Conservation (phyloP, 2,329 filamentous ascomycete species). For the Xylariaceae sp. region DNA sequence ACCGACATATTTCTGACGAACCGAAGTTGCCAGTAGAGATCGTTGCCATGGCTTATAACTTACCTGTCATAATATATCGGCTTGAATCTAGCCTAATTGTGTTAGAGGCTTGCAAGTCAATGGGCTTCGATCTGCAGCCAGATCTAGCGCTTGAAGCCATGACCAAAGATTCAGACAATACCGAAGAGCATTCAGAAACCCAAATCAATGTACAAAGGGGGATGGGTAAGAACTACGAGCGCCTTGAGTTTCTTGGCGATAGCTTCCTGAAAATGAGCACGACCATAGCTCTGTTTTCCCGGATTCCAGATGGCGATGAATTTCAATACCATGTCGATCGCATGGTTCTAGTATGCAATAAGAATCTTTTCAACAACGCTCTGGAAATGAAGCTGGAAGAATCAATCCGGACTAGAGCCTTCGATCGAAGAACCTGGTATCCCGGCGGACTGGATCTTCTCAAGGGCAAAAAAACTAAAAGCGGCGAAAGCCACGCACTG, state of each 20-base stretch:
- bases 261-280: constrained; percentile 95
- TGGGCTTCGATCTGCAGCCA: constrained; percentile 62
- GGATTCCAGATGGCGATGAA: constrained; percentile 73
- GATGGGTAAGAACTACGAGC: constrained; percentile 89
- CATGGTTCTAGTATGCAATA: constrained; percentile 88
- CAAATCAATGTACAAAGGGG: constrained; percentile 64
- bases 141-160: constrained; percentile 78
- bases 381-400: constrained; percentile 61
- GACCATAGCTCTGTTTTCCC: constrained; percentile 77
- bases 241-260: constrained; percentile 89
- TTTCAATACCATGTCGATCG: constrained; percentile 85
- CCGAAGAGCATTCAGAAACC: constrained; percentile 64
- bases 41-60: constrained; percentile 68
- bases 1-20: constrained; percentile 20
- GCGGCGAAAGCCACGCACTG: constrained; percentile 58
- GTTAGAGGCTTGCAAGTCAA: constrained; percentile 63
- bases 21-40: constrained; percentile 61
- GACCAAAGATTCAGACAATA: constrained; percentile 88
- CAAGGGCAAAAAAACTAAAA: constrained; percentile 62
- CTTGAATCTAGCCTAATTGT: constrained; percentile 79
- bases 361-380: constrained; percentile 78
- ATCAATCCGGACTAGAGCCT: constrained; percentile 77
- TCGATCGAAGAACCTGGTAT: constrained; percentile 84
- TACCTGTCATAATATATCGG: constrained; percentile 81
- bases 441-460: constrained; percentile 71